Evolutionary conservation across 2,329 filamentous ascomycete genomes (phyloP).

Genomic region (Scolecobasidium constrictum): DNA sequence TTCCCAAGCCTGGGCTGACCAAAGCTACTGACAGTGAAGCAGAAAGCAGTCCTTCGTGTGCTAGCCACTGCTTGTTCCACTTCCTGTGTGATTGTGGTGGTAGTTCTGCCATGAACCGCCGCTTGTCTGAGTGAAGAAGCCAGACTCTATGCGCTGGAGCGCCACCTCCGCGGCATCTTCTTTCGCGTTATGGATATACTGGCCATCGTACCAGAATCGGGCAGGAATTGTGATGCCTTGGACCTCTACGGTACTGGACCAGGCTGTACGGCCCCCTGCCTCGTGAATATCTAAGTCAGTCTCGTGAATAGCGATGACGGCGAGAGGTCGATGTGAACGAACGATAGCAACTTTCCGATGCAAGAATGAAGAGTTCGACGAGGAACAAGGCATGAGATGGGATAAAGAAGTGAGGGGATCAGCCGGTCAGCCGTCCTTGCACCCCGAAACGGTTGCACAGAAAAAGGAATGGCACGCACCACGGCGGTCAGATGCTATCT

Average conservation of each 20-base stretch:
- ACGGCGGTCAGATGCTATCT: conserved; percentile 64
- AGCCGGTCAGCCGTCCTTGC: too few species aligned
- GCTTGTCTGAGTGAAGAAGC: neutral
- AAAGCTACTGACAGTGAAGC: too few species aligned
- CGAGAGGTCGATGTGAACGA: too few species aligned
- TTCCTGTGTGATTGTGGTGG: neutral
- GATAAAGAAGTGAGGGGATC: too few species aligned
- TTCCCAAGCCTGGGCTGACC: too few species aligned
- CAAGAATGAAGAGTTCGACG: too few species aligned
- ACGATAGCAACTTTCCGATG: too few species aligned
- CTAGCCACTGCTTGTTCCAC: neutral
- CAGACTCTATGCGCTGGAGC: conserved; percentile 10
- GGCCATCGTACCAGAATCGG: conserved; percentile 78
- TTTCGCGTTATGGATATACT: conserved; percentile 75
- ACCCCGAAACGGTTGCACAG: too few species aligned
- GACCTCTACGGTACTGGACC: conserved; percentile 74
- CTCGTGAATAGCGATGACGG: too few species aligned
- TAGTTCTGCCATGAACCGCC: neutral
- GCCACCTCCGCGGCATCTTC: conserved; percentile 88
- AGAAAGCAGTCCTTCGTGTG: too few species aligned
- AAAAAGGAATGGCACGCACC: conserved; percentile 35
- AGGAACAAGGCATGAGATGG: too few species aligned
- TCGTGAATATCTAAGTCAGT: neutral
- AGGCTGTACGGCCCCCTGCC: conserved; percentile 74
- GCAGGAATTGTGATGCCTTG: conserved; percentile 55